Evolutionary conservation across 1,284 basidiomycete species (phyloP).

Genomic region (Earliella scabrosa): DNA sequence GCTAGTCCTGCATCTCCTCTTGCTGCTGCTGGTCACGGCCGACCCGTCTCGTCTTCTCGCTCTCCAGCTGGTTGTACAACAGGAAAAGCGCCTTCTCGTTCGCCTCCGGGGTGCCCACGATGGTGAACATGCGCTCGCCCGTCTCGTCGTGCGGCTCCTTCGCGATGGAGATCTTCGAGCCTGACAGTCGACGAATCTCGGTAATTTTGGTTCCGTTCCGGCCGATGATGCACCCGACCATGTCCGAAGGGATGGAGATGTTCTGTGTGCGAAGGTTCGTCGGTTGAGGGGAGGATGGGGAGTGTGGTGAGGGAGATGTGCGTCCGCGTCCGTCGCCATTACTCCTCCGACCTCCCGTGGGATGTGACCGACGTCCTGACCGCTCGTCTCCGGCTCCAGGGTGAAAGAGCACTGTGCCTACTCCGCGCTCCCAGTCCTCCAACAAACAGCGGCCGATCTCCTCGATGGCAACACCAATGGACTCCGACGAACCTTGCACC

Average conservation of each 20-base stretch:
- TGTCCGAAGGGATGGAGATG: constrained; percentile 98
- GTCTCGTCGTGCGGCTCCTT: constrained; percentile 99
- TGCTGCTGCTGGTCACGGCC: constrained; percentile 78
- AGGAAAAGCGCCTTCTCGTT: constrained; percentile 97
- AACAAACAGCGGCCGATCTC: constrained; percentile 96
- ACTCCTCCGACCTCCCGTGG: constrained; percentile 44
- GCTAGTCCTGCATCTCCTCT: constrained; percentile 40
- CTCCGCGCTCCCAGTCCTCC: constrained; percentile 95
- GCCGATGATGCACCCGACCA: constrained; percentile 98
- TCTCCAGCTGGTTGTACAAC: constrained; percentile 96
- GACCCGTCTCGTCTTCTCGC: constrained; percentile 91
- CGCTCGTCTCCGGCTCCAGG: constrained; percentile 86
- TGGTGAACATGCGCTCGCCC: constrained; percentile 99
- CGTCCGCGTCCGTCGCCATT: constrained; percentile 60
- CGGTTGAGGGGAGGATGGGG: constrained; percentile 58
- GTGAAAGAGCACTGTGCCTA: constrained; percentile 95
- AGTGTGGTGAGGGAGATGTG: constrained; percentile 63
- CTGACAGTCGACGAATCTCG: constrained; percentile 95
- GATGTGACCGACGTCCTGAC: constrained; percentile 39
- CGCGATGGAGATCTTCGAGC: constrained; percentile 97
- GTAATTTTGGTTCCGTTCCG: constrained; percentile 98
- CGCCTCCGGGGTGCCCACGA: constrained; percentile 94
- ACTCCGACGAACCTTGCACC: constrained; percentile 91
- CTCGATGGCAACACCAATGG: constrained; percentile 89
- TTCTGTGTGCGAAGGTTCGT: constrained; percentile 95